A percentile compares a stretch with the other conserved stretches of the same genome.
Evolutionary conservation across 768 basidiomycete species (phyloP).

Genomic region (Hericium coralloides): DNA sequence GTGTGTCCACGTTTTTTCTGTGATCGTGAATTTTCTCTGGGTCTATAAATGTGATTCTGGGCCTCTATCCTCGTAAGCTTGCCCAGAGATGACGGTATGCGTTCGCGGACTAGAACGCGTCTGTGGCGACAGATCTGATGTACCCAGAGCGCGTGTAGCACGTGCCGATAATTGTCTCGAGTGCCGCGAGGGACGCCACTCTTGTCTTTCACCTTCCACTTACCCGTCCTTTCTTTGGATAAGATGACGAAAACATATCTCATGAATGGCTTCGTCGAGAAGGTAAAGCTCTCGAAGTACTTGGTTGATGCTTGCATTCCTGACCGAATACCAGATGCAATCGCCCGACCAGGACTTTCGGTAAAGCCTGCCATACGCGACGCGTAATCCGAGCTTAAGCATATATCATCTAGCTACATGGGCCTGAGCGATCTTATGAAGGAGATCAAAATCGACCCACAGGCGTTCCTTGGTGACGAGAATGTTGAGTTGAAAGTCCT

Average conservation of each 20-base stretch:
- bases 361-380: conserved; percentile 29
- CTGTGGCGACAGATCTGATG: not conserved
- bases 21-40: no score
- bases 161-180: not conserved
- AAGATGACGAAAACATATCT: conserved; percentile 80
- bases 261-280: conserved; percentile 80
- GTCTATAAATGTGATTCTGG: no score
- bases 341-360: conserved; percentile 88
- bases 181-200: not conserved
- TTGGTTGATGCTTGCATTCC: conserved; percentile 1
- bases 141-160: not conserved
- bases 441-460: conserved; percentile 75
- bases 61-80: not conserved
- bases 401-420: conserved; percentile 67
- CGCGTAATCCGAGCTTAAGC: conserved; percentile 12
- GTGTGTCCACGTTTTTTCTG: no score
- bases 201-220: not conserved
- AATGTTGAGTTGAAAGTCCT: conserved; percentile 76
- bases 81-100: no score
- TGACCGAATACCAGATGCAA: conserved; percentile 53
- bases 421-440: conserved; percentile 90
- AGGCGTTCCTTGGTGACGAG: conserved; percentile 78
- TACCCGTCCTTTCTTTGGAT: conserved; percentile 8
- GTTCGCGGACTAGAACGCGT: not conserved
- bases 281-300: conserved; percentile 32